A percentile compares a stretch with the other conserved stretches of the same genome.
Evolutionary conservation across 768 basidiomycete species (phyloP).

Genomic region (Mycena polygramma): DNA sequence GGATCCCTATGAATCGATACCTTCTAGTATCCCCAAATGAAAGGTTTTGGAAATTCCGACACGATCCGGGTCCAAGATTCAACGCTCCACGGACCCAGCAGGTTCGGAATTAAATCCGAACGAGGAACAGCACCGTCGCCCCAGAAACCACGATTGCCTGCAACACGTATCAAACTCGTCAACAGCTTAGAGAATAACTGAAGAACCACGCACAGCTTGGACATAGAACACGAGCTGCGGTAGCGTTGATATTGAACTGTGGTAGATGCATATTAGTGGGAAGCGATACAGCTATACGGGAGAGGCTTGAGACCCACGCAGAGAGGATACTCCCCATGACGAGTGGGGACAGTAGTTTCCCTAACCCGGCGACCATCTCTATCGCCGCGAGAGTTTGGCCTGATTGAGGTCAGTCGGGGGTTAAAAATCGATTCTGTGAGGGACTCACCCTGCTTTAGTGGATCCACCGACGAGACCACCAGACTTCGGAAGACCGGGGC

Average conservation of each 20-base stretch:
- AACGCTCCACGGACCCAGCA: too few relatives aligned
- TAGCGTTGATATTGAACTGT: constrained; percentile 27
- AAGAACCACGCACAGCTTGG: constrained; percentile 17
- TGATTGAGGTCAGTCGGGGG: not conserved
- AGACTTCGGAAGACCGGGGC: constrained; percentile 29
- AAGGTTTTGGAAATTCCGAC: too few relatives aligned
- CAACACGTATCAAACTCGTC: not conserved
- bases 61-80: too few relatives aligned
- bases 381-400: constrained; percentile 32
- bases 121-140: constrained; percentile 16
- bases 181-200: not conserved
- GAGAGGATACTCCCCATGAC: constrained; percentile 31
- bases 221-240: constrained; percentile 31
- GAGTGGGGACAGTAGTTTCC: constrained; percentile 29
- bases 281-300: too few relatives aligned
- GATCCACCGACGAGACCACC: constrained; percentile 23
- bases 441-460: constrained; percentile 12
- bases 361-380: constrained; percentile 29
- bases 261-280: not conserved
- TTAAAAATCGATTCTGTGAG: not conserved
- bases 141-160: constrained; percentile 31
- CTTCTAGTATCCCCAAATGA: too few relatives aligned
- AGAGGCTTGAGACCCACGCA: constrained; percentile 5
- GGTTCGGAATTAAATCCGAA: constrained; percentile 5
- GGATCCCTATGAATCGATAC: too few relatives aligned